Conservation (phyloP, 208 protist genomes). For the Wallacemonas sp. region DNA sequence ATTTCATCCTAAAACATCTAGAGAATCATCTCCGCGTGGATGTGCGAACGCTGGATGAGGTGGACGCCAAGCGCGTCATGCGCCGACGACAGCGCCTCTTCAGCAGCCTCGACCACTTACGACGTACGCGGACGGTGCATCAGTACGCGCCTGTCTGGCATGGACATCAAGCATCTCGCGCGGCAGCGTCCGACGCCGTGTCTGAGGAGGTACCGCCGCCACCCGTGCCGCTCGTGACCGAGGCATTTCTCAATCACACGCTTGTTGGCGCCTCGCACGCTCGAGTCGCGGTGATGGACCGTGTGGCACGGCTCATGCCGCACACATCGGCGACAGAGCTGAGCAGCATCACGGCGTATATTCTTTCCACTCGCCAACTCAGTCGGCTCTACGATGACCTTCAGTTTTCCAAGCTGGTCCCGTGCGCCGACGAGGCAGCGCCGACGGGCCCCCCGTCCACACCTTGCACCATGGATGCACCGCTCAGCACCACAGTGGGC, state of each 20-base stretch:
- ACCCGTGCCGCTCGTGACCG: slow-evolving; percentile 13
- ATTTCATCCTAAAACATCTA: slow-evolving; percentile 59
- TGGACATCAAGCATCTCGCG: no score
- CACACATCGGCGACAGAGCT: slow-evolving; percentile 27
- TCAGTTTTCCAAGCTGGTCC: slow-evolving; percentile 18
- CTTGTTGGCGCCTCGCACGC: slow-evolving; percentile 49
- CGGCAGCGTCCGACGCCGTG: no score
- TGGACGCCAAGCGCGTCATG: slow-evolving; percentile 42
- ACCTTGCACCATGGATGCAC: no score
- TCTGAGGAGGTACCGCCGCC: no score
- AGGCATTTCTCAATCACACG: slow-evolving; percentile 45
- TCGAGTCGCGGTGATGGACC: slow-evolving; percentile 56
- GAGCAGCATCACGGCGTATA: slow-evolving; percentile 39
- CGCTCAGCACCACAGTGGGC: no score
- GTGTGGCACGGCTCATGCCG: slow-evolving; percentile 62
- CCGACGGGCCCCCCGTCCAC: not conserved
- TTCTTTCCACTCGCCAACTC: slow-evolving; percentile 50
- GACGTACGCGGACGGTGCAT: slow-evolving; percentile 35
- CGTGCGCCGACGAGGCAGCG: not conserved
- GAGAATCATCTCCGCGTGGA: slow-evolving; percentile 76
- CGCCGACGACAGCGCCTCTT: slow-evolving; percentile 55
- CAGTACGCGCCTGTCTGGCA: slow-evolving; percentile 56
- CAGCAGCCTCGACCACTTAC: slow-evolving; percentile 55
- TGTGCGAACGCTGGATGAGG: slow-evolving; percentile 59
- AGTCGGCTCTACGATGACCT: slow-evolving; percentile 61